These are phyloP conservation scores for Coemansia sp. DNA, from an alignment of 192 early-diverging fungal species.

Conservation along the genomic window DNA sequence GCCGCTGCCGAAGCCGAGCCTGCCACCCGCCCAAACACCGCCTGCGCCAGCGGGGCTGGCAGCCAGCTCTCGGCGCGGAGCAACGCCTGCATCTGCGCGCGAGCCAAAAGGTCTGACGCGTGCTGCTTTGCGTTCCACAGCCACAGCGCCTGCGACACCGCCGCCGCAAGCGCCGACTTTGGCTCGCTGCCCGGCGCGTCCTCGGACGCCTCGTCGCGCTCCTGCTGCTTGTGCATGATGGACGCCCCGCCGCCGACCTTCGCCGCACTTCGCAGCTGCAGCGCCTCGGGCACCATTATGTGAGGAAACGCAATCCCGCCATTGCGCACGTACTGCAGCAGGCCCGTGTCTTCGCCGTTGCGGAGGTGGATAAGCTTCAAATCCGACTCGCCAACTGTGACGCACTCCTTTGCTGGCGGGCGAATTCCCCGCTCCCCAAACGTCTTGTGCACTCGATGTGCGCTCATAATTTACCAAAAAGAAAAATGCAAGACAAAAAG, in stretches of 20 bases:
- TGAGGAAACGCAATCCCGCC: conserved; percentile 56
- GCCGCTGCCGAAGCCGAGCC: conserved; percentile 31
- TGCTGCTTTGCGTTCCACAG: conserved; percentile 49
- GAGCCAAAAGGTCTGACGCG: conserved; percentile 6
- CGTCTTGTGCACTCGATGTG: conserved; percentile 19
- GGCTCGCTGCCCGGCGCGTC: background rate
- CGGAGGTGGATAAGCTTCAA: conserved; percentile 46
- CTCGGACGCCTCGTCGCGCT: background rate
- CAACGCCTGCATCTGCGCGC: conserved; percentile 13
- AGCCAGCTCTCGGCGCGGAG: conserved; percentile 41
- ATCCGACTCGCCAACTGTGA: conserved; percentile 53
- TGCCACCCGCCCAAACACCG: conserved; percentile 27
- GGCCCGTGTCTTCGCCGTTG: conserved; percentile 29
- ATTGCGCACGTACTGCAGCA: conserved; percentile 45
- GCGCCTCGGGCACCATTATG: conserved; percentile 53
- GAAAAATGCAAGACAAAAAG: no score
- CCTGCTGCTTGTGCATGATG: conserved; percentile 7
- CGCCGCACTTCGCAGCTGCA: conserved; percentile 24
- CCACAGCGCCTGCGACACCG: conserved; percentile 21
- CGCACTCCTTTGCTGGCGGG: conserved; percentile 38
- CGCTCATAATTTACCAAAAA: conserved; percentile 22
- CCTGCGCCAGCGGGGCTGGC: conserved; percentile 18
- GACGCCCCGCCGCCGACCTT: conserved; percentile 2
- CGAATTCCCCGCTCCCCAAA: conserved; percentile 47
- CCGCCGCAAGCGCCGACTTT: conserved; percentile 7